A percentile compares a stretch with the other conserved stretches of the same genome.
These are phyloP conservation scores for Grosmannia huntii DNA, from an alignment of 2,329 filamentous ascomycete species.

Conservation along the genomic window DNA sequence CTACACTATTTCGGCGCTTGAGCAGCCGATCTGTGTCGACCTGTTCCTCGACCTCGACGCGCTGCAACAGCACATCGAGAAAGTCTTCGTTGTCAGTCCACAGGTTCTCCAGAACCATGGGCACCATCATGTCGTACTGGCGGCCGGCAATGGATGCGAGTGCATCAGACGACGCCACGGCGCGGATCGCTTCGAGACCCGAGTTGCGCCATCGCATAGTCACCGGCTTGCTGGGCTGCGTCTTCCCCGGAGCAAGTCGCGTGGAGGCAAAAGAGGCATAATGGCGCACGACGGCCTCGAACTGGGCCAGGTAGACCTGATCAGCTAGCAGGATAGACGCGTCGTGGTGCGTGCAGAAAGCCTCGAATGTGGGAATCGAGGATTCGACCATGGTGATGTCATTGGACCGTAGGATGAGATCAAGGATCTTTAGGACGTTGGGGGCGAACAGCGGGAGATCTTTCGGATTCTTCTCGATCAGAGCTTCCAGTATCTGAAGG, in stretches of 20 bases:
- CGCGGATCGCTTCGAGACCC: conserved; percentile 67
- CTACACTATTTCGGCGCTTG: conserved; percentile 62
- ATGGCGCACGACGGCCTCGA: conserved; percentile 64
- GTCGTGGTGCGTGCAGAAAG: conserved; percentile 82
- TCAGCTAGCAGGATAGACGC: conserved; percentile 75
- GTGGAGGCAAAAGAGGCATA: conserved; percentile 74
- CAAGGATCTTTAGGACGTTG: conserved; percentile 73
- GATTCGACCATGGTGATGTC: conserved; percentile 91
- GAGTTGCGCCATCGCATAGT: conserved; percentile 66
- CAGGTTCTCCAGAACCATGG: conserved; percentile 76
- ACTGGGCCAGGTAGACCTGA: conserved; percentile 68
- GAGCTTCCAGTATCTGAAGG: conserved; percentile 76
- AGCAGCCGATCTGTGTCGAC: conserved; percentile 49
- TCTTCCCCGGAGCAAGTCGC: conserved; percentile 36
- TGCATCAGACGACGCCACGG: conserved; percentile 67
- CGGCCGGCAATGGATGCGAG: conserved; percentile 62
- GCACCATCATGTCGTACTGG: conserved; percentile 67
- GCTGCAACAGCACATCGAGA: conserved; percentile 53
- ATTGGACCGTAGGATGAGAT: conserved; percentile 68
- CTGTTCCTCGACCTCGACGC: conserved; percentile 55
- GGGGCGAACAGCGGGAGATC: conserved; percentile 81
- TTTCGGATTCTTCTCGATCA: conserved; percentile 86
- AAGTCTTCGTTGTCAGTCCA: conserved; percentile 63
- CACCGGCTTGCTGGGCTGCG: conserved; percentile 54
- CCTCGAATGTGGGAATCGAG: conserved; percentile 72